A percentile compares a stretch with the other conserved stretches of the same genome.
Evolutionary conservation across 306 rosid genomes (phyloP).

Genomic region (Benincasa hispida): DNA sequence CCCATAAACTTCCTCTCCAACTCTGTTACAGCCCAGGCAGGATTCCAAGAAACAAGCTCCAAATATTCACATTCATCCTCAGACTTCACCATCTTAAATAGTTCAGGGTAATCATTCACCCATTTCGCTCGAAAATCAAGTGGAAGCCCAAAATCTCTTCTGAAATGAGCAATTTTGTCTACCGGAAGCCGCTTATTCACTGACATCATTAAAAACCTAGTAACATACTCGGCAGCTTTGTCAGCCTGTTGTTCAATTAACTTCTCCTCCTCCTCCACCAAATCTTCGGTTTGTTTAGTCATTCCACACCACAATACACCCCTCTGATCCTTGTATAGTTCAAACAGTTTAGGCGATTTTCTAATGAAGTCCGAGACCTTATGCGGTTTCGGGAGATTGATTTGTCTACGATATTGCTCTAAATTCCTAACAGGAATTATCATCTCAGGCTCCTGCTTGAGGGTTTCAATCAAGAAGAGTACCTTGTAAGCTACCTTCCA

Average conservation of each 20-base stretch:
- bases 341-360: constrained; percentile 51
- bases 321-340: constrained; percentile 37
- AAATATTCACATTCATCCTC: constrained; percentile 48
- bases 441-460: constrained; percentile 63
- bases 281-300: constrained; percentile 39
- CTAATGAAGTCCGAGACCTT: constrained; percentile 55
- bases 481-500: constrained; percentile 52
- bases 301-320: constrained; percentile 64
- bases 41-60: constrained; percentile 76
- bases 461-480: constrained; percentile 44
- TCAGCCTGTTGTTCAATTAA: constrained; percentile 28
- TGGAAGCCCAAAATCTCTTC: constrained; percentile 41
- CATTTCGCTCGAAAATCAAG: constrained; percentile 34
- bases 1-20: constrained; percentile 50
- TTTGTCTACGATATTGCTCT: constrained; percentile 37
- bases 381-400: constrained; percentile 69
- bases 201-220: constrained; percentile 72
- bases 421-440: constrained; percentile 48
- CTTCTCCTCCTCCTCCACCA: constrained; percentile 41
- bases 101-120: constrained; percentile 55
- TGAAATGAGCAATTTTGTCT: constrained; percentile 45
- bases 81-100: constrained; percentile 32
- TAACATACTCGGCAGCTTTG: constrained; percentile 54
- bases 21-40: constrained; percentile 72
- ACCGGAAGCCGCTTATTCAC: constrained; percentile 45